A percentile compares a stretch with the other conserved stretches of the same genome.
Conservation (phyloP, 139 green algal species). For the Diplosphaera chodatii region DNA sequence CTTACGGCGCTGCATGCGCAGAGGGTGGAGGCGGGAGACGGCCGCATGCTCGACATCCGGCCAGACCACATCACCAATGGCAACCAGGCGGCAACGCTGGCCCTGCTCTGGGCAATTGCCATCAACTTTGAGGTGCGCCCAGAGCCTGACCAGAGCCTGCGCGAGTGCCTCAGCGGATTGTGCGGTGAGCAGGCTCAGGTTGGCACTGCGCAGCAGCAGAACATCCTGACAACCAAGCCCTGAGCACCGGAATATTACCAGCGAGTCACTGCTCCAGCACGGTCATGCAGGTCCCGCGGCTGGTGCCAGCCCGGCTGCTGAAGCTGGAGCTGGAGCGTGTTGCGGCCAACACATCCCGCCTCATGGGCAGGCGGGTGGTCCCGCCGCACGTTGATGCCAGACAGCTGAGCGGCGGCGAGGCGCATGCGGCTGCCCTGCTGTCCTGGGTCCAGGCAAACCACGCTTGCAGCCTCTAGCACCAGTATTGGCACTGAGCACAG, state of each 20-base stretch:
- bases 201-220: too few species aligned
- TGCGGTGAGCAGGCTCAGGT: too few species aligned
- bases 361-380: too few species aligned
- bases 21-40: background rate
- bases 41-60: background rate
- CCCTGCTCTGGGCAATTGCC: constrained; percentile 51
- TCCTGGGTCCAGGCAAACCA: constrained; percentile 38
- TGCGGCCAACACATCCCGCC: constrained; percentile 11
- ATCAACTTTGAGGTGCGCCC: constrained; percentile 30
- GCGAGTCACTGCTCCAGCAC: background rate
- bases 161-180: constrained; percentile 1
- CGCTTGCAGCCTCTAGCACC: too few species aligned
- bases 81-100: constrained; percentile 49
- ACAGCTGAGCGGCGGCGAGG: background rate
- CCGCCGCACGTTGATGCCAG: background rate
- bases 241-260: too few species aligned
- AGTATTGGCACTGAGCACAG: too few species aligned
- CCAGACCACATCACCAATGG: constrained; percentile 56
- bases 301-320: constrained; percentile 18
- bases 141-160: constrained; percentile 1
- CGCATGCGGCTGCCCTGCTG: constrained; percentile 39
- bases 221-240: too few species aligned
- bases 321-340: constrained; percentile 31
- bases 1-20: background rate
- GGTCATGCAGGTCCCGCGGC: constrained; percentile 20